These are phyloP conservation scores for Rhizopus microsporus DNA, from an alignment of 371 early-diverging fungal species.

Conservation along the genomic window DNA sequence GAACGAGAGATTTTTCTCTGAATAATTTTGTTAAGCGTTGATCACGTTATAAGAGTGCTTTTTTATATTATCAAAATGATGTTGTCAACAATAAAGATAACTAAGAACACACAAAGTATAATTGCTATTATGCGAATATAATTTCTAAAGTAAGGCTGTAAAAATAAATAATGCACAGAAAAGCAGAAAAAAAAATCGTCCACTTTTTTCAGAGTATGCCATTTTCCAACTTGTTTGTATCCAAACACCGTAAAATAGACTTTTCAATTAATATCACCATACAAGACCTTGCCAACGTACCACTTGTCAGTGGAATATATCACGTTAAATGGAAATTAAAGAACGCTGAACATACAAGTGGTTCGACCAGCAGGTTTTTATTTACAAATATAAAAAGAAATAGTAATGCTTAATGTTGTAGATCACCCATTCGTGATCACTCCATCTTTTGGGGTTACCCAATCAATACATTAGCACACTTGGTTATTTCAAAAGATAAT, in stretches of 20 bases:
- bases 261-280: conserved; percentile 29
- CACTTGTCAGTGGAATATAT: conserved; percentile 40
- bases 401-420: conserved; percentile 5
- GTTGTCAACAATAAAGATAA: too few species aligned
- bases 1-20: too few species aligned
- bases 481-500: conserved; percentile 59
- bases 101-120: too few species aligned
- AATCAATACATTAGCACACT: conserved; percentile 36
- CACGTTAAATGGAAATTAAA: conserved; percentile 35
- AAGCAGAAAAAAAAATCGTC: too few species aligned
- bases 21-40: too few species aligned
- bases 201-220: conserved; percentile 18
- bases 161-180: too few species aligned
- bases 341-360: conserved; percentile 28
- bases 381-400: not conserved
- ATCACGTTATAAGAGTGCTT: too few species aligned
- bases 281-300: conserved; percentile 37
- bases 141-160: too few species aligned
- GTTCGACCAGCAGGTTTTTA: conserved; percentile 27
- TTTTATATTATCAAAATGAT: too few species aligned
- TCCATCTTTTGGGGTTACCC: conserved; percentile 51
- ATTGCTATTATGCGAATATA: too few species aligned
- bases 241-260: conserved; percentile 33
- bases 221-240: conserved; percentile 29
- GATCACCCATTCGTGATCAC: conserved; percentile 60